phyloP scores from a whole-genome alignment of 2,329 filamentous ascomycete genomes.

The Reticulascus tulasneorum region DNA sequence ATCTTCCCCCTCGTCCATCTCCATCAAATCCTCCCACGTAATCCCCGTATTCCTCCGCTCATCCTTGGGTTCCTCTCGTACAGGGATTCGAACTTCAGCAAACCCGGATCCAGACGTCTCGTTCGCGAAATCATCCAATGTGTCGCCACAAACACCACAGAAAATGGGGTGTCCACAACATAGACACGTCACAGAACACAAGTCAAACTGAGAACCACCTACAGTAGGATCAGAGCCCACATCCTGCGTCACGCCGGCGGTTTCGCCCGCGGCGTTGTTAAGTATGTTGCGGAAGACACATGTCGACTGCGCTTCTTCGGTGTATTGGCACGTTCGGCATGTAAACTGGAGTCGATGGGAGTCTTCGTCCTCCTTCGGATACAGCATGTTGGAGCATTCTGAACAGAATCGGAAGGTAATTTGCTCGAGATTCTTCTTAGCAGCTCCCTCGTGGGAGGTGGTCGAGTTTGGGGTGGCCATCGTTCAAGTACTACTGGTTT shows the following conservation, averaged over 20 bases:
- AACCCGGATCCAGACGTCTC: too few species aligned
- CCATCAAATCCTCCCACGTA: constrained; percentile 12
- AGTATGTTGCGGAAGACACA: constrained; percentile 96
- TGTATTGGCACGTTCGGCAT: constrained; percentile 92
- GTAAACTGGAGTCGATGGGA: constrained; percentile 87
- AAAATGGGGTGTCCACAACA: constrained; percentile 41
- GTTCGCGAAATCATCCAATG: constrained; percentile 15
- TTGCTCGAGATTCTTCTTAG: constrained; percentile 62
- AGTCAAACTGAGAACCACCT: constrained; percentile 53
- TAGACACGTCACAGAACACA: constrained; percentile 35
- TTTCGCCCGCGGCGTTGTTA: constrained; percentile 87
- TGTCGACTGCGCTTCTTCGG: constrained; percentile 77
- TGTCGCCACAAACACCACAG: constrained; percentile 35
- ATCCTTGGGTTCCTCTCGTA: too few species aligned
- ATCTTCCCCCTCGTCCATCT: constrained; percentile 25
- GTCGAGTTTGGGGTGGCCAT: constrained; percentile 59
- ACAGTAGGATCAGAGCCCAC: constrained; percentile 98
- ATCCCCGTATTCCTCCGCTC: constrained; percentile 7
- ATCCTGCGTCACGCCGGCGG: constrained; percentile 94
- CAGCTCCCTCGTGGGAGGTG: constrained; percentile 35
- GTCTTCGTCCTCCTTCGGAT: constrained; percentile 88
- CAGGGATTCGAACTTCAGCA: too few species aligned
- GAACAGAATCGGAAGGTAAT: constrained; percentile 98
- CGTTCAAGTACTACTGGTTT: constrained; percentile 10
- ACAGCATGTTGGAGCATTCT: constrained; percentile 98